Percentiles rank a stretch among this genome's conserved stretches.
phyloP scores from a whole-genome alignment of 768 basidiomycete genomes.

The Lyophyllum decastes region DNA sequence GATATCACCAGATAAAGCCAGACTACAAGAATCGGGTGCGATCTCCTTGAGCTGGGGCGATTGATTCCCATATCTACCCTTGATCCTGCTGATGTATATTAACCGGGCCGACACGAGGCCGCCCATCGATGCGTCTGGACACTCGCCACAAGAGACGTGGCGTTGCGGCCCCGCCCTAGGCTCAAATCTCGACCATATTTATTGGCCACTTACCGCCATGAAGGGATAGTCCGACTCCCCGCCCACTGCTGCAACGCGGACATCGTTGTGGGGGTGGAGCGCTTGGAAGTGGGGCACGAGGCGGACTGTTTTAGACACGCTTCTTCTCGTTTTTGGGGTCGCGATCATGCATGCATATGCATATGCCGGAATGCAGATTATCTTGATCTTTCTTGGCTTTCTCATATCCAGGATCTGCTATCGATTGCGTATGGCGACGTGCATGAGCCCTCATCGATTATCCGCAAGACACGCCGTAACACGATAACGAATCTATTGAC shows the following conservation, averaged over 20 bases:
- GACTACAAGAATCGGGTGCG: conserved; percentile 24
- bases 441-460: no score
- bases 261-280: neutral
- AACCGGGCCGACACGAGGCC: neutral
- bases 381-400: neutral
- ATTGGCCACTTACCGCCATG: neutral
- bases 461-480: no score
- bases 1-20: conserved; percentile 12
- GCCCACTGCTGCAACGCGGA: neutral
- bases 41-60: conserved; percentile 33
- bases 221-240: neutral
- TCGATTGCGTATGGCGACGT: no score
- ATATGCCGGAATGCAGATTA: conserved; percentile 3
- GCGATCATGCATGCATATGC: neutral
- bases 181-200: neutral
- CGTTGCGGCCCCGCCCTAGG: neutral
- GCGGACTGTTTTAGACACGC: neutral
- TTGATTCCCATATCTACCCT: conserved; percentile 10
- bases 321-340: neutral
- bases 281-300: neutral
- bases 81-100: neutral
- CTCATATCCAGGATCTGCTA: neutral
- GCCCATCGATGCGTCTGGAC: neutral
- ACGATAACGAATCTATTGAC: no score
- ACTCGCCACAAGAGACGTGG: neutral